phyloP scores from a whole-genome alignment of 2,329 filamentous ascomycete genomes.

The Arachnomyces sp. region DNA sequence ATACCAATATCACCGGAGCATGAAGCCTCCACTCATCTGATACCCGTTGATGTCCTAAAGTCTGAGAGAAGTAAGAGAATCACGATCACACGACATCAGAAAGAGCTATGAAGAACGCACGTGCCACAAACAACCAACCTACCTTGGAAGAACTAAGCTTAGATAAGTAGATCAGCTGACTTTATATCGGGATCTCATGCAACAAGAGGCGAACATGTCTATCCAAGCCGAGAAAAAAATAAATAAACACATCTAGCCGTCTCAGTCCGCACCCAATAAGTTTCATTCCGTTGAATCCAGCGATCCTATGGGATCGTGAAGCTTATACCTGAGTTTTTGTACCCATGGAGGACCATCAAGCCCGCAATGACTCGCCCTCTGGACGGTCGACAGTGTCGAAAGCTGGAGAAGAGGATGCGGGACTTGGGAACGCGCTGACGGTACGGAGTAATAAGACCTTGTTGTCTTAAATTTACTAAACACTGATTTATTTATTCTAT shows the following conservation, averaged over 20 bases:
- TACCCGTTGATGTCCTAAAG: no score
- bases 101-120: no score
- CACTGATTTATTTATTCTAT: constrained; percentile 8
- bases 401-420: constrained; percentile 36
- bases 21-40: no score
- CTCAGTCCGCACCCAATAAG: background rate
- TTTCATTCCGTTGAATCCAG: background rate
- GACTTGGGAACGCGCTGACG: constrained; percentile 42
- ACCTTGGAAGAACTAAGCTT: no score
- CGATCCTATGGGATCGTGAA: background rate
- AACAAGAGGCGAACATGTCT: no score
- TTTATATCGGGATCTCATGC: no score
- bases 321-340: background rate
- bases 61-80: no score
- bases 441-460: constrained; percentile 29
- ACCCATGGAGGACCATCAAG: constrained; percentile 36
- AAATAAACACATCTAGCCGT: background rate
- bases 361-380: constrained; percentile 40
- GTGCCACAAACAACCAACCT: no score
- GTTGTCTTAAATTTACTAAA: constrained; percentile 5
- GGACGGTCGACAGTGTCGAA: constrained; percentile 26
- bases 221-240: no score
- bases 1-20: no score
- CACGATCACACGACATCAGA: no score
- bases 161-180: no score